Percentiles rank a stretch among this genome's conserved stretches.
Conservation (phyloP, 2,329 filamentous ascomycete species). For the Verticillium albo-atrum region DNA sequence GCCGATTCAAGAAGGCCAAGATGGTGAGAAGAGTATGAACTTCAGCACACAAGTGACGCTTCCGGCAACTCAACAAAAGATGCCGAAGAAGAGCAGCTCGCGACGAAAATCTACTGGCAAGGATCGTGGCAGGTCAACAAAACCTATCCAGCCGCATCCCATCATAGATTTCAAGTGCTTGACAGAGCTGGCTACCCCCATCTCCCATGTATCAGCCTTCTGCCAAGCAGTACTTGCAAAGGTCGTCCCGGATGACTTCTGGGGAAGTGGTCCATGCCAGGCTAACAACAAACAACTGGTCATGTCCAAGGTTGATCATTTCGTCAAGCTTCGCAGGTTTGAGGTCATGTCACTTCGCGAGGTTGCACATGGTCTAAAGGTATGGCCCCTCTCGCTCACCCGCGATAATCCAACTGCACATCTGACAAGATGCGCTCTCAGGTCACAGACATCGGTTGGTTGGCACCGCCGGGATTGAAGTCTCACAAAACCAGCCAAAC, state of each 20-base stretch:
- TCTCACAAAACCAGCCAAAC: slow-evolving; percentile 59
- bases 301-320: slow-evolving; percentile 67
- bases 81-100: neutral
- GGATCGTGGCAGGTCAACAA: neutral
- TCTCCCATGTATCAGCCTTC: slow-evolving; percentile 73
- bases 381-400: slow-evolving; percentile 29
- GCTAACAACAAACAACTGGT: slow-evolving; percentile 58
- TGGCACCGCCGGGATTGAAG: slow-evolving; percentile 48
- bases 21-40: slow-evolving; percentile 9
- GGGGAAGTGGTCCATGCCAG: slow-evolving; percentile 55
- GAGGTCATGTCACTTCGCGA: slow-evolving; percentile 79
- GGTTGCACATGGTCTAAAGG: slow-evolving; percentile 70
- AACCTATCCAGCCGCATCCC: neutral
- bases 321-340: slow-evolving; percentile 73
- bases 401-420: neutral
- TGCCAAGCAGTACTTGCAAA: slow-evolving; percentile 71
- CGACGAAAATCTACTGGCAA: neutral
- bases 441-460: slow-evolving; percentile 69
- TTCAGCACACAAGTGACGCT: slow-evolving; percentile 11
- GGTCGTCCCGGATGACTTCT: slow-evolving; percentile 71
- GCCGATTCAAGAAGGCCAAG: neutral
- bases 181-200: slow-evolving; percentile 63
- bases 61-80: slow-evolving; percentile 2
- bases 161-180: slow-evolving; percentile 46
- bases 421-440: slow-evolving; percentile 25